Base-by-base conservation (phyloP, 768 basidiomycete species). In the Tremella fuciformis region DNA sequence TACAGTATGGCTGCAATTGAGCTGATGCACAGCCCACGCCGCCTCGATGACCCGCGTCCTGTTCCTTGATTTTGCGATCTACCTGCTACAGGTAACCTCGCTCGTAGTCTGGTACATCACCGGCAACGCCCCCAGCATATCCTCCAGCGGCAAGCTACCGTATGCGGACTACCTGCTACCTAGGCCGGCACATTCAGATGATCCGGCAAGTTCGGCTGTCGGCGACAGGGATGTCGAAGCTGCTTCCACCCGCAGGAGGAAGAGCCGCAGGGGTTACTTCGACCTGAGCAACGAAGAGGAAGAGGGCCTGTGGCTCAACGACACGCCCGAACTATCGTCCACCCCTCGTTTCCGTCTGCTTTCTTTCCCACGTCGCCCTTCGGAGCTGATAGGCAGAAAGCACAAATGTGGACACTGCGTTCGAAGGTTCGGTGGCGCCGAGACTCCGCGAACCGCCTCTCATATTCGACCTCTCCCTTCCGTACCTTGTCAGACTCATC, bases 101-200 rank as follows among this genome's bases (percentile, higher is more conserved):
- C 55, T 73, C 15, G 53, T 55, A n/a, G 60, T 70, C 9, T 67
- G 66, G 29, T 73, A 67, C 54, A 52, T 73, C 46, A 64, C 42
- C 41, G 64, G 53, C 18, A 63, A 66, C 22, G 25, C 46, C 21
- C 39, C 58, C 13, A 50, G 34, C 22, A 24, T 67, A 16, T 64
- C 64, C 15, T 40, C 53, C n/a, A 47, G 58, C 13, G 16, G 56
- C 22, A n/a, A 56, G 7, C 54, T 72, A 3, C 62, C 67, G 13
- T 67, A 65, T 46, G 58, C 64, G 25, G 71, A 73, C 50, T 49
- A 66, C 8, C 63, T 73, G 13, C 53, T 73, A 13, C 71, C 71
- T 8, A 34, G 4, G 11, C 29, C 29, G 11, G 29, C 29, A n/a
- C n/a, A n/a, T 34, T 34, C 29, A 11, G n/a, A n/a, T n/a, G n/a